Evolutionary conservation across 164 flowering plant genomes (phyloP), one percentile per base, ranked within the genome.

Genomic region (Vitis cinerea): DNA sequence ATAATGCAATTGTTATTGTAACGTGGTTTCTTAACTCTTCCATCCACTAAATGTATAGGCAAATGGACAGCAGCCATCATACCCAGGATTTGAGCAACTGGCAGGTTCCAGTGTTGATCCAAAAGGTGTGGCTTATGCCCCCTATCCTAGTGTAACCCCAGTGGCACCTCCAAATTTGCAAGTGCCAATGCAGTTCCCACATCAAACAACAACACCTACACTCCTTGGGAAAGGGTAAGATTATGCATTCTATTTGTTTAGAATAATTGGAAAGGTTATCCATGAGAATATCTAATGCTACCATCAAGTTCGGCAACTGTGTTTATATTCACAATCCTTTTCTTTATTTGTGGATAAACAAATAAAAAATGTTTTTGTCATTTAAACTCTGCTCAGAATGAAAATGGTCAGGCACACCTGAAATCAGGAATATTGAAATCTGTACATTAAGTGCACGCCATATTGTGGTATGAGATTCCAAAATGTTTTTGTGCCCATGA

Each of bases 211-310:
- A 56, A 62, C 78, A 51, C 90, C 97, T 47, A 67, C 95, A 54
- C 86, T 88, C 51, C 67, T 87, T 13, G 98, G 95, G 57, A 91
- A 91, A 83, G 92, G 97, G 97, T 91, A 83, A 71, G n/a, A 50
- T 7, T 71, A 51, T 59, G 64, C 27, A 11, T 29, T 56, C 15
- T 5, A 50, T 30, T 37, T 7, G 31, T 63, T 48, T 30, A 71
- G 50, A 31, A 29, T 11, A 53, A 63, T 10, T 10, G 3, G 27
- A 14, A 13, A 8, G 52, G 29, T 57, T 30, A 10, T 10, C 19
- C 49, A n/a, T 61, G 10, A 53, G 56, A 53, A 14, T 31, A 30
- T 6, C 6, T 37, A 3, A 60, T 30, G 31, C 49, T 15, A 13
- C 31, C 2, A 60, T 31, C 14, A 6, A 9, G 9, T 31, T 61